Base-by-base conservation (phyloP, 2,329 filamentous ascomycete species). In the Hypoxylon sp. region DNA sequence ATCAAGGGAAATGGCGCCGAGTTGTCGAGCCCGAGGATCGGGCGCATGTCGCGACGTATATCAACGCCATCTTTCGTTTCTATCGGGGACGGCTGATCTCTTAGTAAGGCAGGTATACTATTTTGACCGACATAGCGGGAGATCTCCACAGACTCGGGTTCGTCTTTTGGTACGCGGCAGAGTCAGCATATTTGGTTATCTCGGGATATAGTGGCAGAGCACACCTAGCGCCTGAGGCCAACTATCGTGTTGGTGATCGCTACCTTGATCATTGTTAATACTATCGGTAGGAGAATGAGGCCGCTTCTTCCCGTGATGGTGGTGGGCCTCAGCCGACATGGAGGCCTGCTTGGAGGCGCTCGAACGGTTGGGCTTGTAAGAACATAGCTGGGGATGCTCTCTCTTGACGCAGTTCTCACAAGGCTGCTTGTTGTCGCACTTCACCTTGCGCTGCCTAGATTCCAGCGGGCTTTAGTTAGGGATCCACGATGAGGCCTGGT, bases 351-450 rank as follows among this genome's bases (percentile, higher is more conserved):
- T 77, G 41, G 70, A 67, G 26, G 74, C 66, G 53, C 73, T 70
- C 6, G 77, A 74, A 18, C 80, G 76, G 69, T 88, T 88, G 11
- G 86, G 86, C 69, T 88, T 88, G 74, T 88, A 88, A 23, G 84
- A 88, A 69, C 86, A 88, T 47, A 88, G 76, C 72, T 83, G 80
- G 2, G 85, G 80, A 65, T 88, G 86, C 57, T 88, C 85, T 51
- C 86, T 77, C 75, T 87, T 88, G 68, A 87, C 81, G 68, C 86
- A 88, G 69, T 88, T 88, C 68, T 88, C 85, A 72, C 86, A 88
- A 0, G 86, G 86, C 68, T 86, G 81, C 71, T 87, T 85, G 72
- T 88, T 88, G 75, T 88, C 85, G 71, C 86, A 88, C 74, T 88
- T 88, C 35, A 88, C 86, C 73, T 88, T 88, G 63, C 86, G 80